These are phyloP conservation scores for Aspergillus vadensis DNA, from an alignment of 2,329 filamentous ascomycete species.

Conservation along the genomic window DNA sequence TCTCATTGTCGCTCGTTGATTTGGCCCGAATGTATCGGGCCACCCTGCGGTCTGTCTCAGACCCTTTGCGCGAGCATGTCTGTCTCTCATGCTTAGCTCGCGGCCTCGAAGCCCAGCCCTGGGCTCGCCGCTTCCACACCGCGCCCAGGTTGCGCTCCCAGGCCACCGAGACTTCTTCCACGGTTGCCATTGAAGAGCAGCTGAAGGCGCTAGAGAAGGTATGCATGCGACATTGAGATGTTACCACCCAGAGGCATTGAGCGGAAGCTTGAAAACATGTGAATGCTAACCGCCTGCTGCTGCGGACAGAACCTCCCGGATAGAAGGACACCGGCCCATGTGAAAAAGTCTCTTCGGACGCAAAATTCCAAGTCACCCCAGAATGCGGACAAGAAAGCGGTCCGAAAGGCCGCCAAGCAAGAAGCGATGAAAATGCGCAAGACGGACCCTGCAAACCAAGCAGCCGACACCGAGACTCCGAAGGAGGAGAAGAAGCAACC, in stretches of 20 bases:
- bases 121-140: conserved; percentile 30
- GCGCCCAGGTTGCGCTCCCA: conserved; percentile 21
- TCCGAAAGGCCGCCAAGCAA: not conserved
- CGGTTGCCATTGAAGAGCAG: not conserved
- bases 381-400: not conserved
- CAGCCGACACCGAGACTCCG: not conserved
- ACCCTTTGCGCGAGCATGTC: conserved; percentile 38
- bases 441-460: not conserved
- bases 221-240: not conserved
- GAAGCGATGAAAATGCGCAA: not conserved
- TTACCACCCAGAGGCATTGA: not conserved
- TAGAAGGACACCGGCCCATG: not conserved
- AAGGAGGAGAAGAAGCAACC: not conserved
- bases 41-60: conserved; percentile 40
- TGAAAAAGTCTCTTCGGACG: not conserved
- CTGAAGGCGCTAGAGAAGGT: conserved; percentile 12
- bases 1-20: not conserved
- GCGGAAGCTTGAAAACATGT: too few species aligned
- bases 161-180: not conserved
- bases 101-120: conserved; percentile 25
- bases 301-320: not conserved
- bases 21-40: conserved; percentile 40
- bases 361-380: not conserved
- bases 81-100: conserved; percentile 38
- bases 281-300: not conserved